Percentiles rank a stretch among this genome's conserved stretches.
These are phyloP conservation scores for Thalassiosira ordinaria DNA, from an alignment of 352 stramenopile genomes.

Conservation along the genomic window DNA sequence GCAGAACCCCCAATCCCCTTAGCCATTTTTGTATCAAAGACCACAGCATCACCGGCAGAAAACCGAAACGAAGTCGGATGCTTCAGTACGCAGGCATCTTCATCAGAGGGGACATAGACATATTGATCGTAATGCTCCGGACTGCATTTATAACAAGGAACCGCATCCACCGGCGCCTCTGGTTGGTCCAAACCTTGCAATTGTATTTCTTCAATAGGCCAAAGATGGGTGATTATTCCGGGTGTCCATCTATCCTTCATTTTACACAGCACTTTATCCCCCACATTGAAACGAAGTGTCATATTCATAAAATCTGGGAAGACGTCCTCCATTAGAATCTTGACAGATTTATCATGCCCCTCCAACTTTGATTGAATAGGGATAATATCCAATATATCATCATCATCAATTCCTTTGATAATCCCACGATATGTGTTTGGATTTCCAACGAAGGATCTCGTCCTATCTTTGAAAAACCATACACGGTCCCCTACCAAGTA, in stretches of 20 bases:
- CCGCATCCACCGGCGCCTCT: no score
- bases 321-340: neutral
- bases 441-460: neutral
- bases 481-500: neutral
- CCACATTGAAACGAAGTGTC: constrained; percentile 34
- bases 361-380: neutral
- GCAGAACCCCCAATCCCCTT: neutral
- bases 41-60: neutral
- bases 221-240: neutral
- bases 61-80: neutral
- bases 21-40: neutral
- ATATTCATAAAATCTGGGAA: constrained; percentile 37
- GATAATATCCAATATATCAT: neutral
- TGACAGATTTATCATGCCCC: neutral
- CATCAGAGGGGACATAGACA: neutral
- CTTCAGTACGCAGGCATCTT: neutral
- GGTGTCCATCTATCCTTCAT: constrained; percentile 4
- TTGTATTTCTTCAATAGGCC: neutral
- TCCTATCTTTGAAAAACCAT: constrained; percentile 1
- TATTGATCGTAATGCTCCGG: no score
- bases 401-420: constrained; percentile 3
- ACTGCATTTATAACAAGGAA: no score
- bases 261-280: constrained; percentile 16
- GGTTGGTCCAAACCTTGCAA: no score
- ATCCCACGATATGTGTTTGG: neutral